Conservation (phyloP, 495 filamentous ascomycete species). For the Aspergillus mulundensis region DNA sequence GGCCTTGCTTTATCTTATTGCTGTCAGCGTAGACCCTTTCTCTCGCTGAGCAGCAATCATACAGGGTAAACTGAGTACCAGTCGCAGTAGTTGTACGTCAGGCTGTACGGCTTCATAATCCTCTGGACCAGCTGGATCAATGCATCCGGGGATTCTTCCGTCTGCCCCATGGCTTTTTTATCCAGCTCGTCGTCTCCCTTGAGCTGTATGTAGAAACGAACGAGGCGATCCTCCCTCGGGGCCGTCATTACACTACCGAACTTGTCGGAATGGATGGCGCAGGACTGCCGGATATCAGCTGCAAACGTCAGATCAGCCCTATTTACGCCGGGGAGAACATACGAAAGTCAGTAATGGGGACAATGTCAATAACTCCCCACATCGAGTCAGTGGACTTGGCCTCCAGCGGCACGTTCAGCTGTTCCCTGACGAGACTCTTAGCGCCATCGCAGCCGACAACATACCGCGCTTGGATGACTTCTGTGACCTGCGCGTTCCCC, state of each 20-base stretch:
- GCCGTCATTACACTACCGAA: slow-evolving; percentile 19
- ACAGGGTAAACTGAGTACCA: slow-evolving; percentile 25
- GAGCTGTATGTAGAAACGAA: slow-evolving; percentile 19
- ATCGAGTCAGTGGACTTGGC: slow-evolving; percentile 1
- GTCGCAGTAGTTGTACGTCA: slow-evolving; percentile 24
- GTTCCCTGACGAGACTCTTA: slow-evolving; percentile 19
- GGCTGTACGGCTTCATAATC: slow-evolving; percentile 21
- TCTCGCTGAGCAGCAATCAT: background rate
- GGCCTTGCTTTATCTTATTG: slow-evolving; percentile 9
- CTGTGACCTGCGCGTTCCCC: slow-evolving; percentile 1
- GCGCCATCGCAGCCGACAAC: slow-evolving; percentile 27
- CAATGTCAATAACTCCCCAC: slow-evolving; percentile 26
- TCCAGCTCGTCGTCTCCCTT: slow-evolving; percentile 5
- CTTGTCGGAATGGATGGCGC: slow-evolving; percentile 10
- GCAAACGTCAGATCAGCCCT: background rate
- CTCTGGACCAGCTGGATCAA: slow-evolving; percentile 14
- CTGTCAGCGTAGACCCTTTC: background rate
- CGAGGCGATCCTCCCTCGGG: slow-evolving; percentile 16
- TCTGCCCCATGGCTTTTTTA: background rate
- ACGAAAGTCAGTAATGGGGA: slow-evolving; percentile 25
- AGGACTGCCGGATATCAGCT: slow-evolving; percentile 16
- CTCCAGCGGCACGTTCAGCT: slow-evolving; percentile 14
- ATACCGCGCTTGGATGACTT: slow-evolving; percentile 25
- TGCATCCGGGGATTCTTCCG: background rate
- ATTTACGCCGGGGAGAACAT: background rate